Conservation (phyloP, 352 stramenopile genomes). For the Phytophthora brassicae region DNA sequence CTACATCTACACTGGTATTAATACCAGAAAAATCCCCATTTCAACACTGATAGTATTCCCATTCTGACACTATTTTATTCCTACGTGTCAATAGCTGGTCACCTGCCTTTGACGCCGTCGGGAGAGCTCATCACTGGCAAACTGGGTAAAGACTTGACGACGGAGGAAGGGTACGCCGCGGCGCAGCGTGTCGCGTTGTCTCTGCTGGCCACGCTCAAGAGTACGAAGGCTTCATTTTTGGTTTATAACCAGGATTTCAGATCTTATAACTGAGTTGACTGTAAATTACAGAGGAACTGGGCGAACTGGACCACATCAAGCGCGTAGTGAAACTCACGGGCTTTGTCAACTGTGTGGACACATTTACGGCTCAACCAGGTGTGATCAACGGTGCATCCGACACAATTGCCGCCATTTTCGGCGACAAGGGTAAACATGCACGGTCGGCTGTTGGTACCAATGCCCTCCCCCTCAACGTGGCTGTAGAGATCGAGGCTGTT, state of each 20-base stretch:
- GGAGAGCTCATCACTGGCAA: conserved; percentile 87
- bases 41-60: no score
- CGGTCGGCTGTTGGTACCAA: conserved; percentile 95
- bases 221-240: no score
- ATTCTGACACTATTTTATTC: conserved; percentile 6
- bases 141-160: conserved; percentile 84
- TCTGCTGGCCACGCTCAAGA: conserved; percentile 90
- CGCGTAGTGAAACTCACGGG: conserved; percentile 94
- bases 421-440: conserved; percentile 83
- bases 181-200: conserved; percentile 87
- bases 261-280: conserved; percentile 3
- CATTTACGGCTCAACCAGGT: conserved; percentile 86
- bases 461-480: conserved; percentile 93
- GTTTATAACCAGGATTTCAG: no score
- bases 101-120: conserved; percentile 65
- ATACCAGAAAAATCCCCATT: background rate
- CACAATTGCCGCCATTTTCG: conserved; percentile 87
- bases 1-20: conserved; percentile 78
- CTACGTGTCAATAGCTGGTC: conserved; percentile 48
- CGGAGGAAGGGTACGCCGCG: conserved; percentile 89
- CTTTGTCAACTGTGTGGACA: conserved; percentile 93
- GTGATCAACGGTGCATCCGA: conserved; percentile 96
- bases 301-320: conserved; percentile 91
- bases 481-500: conserved; percentile 96
- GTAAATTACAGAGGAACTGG: conserved; percentile 55